Base-by-base conservation (phyloP, 306 rosid species). In the Pterocarpus macrocarpus region DNA sequence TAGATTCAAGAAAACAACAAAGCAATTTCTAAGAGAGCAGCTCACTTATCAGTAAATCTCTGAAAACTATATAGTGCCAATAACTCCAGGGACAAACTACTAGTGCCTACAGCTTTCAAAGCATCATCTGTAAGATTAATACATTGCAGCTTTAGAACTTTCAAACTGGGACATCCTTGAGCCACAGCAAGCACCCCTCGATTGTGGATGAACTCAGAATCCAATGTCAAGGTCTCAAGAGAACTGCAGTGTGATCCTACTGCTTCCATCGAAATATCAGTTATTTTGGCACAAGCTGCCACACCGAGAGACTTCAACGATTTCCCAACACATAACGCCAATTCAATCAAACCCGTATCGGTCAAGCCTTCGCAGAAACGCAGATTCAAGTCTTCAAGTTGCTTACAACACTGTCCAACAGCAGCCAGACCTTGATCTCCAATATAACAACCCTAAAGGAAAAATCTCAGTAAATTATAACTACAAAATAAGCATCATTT, bases 311-410 rank as follows among this genome's bases (percentile, higher is more conserved):
- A 77, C 78, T 91, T 93, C 41, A 93, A 80, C 10, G 98, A 87
- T 63, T 85, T 90, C 8, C 88, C 93, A 83, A 90, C 86, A 59
- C 92, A 90, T 5, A 16, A 64, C 32, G 93, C 90, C 78, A 93
- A 80, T 71, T 81, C 90, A 73, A 89, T 85, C 86, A 93, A 45
- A 53, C 94, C 92, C 33, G 2, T 35, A 61, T 93, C 94, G 4
- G 89, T 93, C 88, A 93, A 86, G 56, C 92, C 94, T 87, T 93
- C 94, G 14, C 98, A 93, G 71, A 93, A 93, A 22, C 90, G 93
- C 85, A 93, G 84, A 77, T 93, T 91, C 86, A 93, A 87, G 55
- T 87, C 91, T 66, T 90, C 92, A 64, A 93, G 94, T 63, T 76
- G 87, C 86, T 91, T 89, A 78, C 98, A 91, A 73, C 84, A 90